Evolutionary conservation across 306 rosid species (phyloP), one percentile per base, ranked within the genome.

Genomic region (Citrullus mucosospermus): DNA sequence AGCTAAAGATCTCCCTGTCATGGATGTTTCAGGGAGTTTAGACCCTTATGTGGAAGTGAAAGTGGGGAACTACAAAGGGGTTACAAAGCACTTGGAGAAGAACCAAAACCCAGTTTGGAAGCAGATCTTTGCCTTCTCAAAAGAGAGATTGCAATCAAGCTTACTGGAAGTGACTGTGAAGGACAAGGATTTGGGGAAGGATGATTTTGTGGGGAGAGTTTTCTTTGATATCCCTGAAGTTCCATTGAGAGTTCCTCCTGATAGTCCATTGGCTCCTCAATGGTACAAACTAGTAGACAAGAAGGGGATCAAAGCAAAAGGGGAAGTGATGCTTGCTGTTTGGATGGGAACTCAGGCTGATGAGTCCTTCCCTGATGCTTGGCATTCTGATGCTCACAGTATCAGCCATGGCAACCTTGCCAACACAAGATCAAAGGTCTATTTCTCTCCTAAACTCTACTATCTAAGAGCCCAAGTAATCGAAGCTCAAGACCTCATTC

Each of bases 271-370:
- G 73, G 99, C 99, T 79, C 99, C 99, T 83, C 99, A 92, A 48
- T 95, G 98, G 98, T 92, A 92, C 85, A 87, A 80, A 71, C 62
- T 95, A 84, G 91, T 82, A 78, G 92, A 95, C 75, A 92, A 86
- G 87, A 83, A 88, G 2, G 98, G 96, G 13, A 15, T 0, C 9
- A 95, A 88, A 76, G 54, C 74, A 32, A 77, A 75, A 76, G 97
- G 99, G 11, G 99, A 95, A 69, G 43, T 95, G 30, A 92, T 95
- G 98, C 93, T 95, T 53, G 98, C 97, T 0, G 98, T 95, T 78
- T 95, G 98, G 98, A 81, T 89, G 85, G 99, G 99, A 80, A 95
- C 97, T 25, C 99, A 95, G 57, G 99, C 99, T 3, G 99, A 95
- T 51, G 99, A 92, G 83, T 88, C 91, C 0, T 95, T 95, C 61